phyloP scores from a whole-genome alignment of 1,284 basidiomycete genomes.

The Cutaneotrichosporon curvatum region DNA sequence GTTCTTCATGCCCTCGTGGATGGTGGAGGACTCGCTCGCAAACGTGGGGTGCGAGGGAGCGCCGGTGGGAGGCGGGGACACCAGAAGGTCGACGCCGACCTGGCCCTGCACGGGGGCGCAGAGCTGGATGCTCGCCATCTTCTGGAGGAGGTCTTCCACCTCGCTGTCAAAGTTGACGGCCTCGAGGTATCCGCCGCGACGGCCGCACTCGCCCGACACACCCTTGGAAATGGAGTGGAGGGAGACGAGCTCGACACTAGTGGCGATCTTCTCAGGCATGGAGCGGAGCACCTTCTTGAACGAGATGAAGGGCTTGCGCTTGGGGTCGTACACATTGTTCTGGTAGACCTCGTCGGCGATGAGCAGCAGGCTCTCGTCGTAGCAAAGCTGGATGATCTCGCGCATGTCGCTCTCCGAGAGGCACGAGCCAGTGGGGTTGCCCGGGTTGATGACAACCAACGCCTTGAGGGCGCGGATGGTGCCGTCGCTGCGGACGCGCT shows the following conservation, averaged over 20 bases:
- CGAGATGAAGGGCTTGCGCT: constrained; percentile 65
- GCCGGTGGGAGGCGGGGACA: constrained; percentile 67
- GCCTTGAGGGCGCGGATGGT: constrained; percentile 55
- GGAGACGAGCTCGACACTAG: constrained; percentile 63
- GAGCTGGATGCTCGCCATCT: constrained; percentile 77
- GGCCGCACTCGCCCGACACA: constrained; percentile 80
- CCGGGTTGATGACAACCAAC: constrained; percentile 87
- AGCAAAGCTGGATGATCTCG: constrained; percentile 66
- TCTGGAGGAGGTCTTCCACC: constrained; percentile 73
- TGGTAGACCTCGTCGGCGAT: constrained; percentile 93
- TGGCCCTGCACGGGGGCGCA: constrained; percentile 72
- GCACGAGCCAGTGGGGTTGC: constrained; percentile 81
- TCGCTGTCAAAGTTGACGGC: constrained; percentile 66
- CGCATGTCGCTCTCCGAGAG: constrained; percentile 64
- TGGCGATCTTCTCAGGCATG: constrained; percentile 48
- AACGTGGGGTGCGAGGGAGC: constrained; percentile 65
- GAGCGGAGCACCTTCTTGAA: constrained; percentile 75
- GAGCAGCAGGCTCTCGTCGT: constrained; percentile 70
- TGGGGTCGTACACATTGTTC: constrained; percentile 64
- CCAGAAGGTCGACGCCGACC: constrained; percentile 78
- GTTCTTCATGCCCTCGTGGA: constrained; percentile 60
- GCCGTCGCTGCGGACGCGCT: constrained; percentile 58
- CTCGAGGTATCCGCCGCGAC: constrained; percentile 89
- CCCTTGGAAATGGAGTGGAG: constrained; percentile 93
- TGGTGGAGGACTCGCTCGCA: constrained; percentile 67